Base-by-base conservation (phyloP, 1,139 yeast genomes). In the Blastobotrys aristatus region DNA sequence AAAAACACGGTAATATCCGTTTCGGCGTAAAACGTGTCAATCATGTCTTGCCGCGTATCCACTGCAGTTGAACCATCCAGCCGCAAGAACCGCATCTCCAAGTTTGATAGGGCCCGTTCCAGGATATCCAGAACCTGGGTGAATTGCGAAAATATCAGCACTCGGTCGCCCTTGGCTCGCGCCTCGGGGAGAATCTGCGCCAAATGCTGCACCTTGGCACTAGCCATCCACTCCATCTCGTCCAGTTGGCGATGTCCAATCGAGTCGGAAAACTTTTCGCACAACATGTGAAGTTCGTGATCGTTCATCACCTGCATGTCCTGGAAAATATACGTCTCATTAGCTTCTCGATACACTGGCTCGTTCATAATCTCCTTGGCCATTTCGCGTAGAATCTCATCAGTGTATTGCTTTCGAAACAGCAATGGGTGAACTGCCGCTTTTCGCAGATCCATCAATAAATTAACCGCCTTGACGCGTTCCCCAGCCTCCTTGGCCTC, bases 281-380 rank as follows among this genome's bases (percentile, higher is more conserved):
- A 89, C 49, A 92, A 70, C 27, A 73, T 71, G 60, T 89, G 81
- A 49, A 92, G 74, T 66, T 94, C 98, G 63, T 78, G 85, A 69
- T 92, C 99, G 11, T 87, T 77, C 97, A 94, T 88, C n/a, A 85
- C 89, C 62, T 81, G 80, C 97, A 92, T 90, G 65, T 92, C 99
- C 67, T 92, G 98, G 59, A 65, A 79, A 49, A 92, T 89, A 61
- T 75, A 90, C 37, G 76, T 71, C 53, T 74, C 70, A 63, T 87
- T 89, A 18, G 97, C 97, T 42, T 70, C 69, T 50, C 75, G 79
- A 66, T 92, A 92, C 50, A 79, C 82, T 1, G 89, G 88, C 59
- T 90, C 97, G 7, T 14, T n/a, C 82, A 86, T 82, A 44, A 92
- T 89, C 21, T 74, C 79, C 53, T 73, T 75, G 39, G 96, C 76